Evolutionary conservation across 225 moss, liverwort and hornwort species (phyloP).

Genomic region (Pleurozium schreberi): DNA sequence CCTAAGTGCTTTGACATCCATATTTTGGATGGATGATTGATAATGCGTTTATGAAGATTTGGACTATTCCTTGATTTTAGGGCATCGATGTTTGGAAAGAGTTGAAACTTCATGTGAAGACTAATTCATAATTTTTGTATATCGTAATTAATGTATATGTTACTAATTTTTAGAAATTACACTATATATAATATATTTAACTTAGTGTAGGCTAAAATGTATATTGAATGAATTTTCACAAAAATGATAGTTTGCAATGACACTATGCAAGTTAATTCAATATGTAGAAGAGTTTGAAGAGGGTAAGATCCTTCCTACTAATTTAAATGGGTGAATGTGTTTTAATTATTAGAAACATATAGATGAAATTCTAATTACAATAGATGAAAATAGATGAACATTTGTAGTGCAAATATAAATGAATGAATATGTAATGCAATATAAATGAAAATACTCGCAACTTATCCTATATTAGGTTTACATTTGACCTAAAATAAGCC

Average conservation of each 20-base stretch:
- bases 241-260: not conserved
- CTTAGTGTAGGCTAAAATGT: not conserved
- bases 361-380: not conserved
- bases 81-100: not conserved
- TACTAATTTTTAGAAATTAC: not conserved
- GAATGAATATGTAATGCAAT: not conserved
- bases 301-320: rapidly evolving
- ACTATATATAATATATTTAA: not conserved
- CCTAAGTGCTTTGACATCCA: rapidly evolving
- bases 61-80: not conserved
- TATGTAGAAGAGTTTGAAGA: not conserved
- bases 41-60: rapidly evolving
- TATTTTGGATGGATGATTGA: not conserved
- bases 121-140: too few species aligned
- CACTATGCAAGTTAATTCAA: rapidly evolving
- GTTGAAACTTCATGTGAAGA: not conserved
- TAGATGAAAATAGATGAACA: not conserved
- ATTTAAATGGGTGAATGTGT: not conserved
- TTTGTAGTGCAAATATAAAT: not conserved
- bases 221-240: not conserved
- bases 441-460: too few species aligned
- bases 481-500: not conserved
- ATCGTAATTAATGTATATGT: not conserved
- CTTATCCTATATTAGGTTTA: not conserved
- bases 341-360: not conserved